phyloP scores from a whole-genome alignment of 495 filamentous ascomycete genomes.

The Aspergillus cavernicola region DNA sequence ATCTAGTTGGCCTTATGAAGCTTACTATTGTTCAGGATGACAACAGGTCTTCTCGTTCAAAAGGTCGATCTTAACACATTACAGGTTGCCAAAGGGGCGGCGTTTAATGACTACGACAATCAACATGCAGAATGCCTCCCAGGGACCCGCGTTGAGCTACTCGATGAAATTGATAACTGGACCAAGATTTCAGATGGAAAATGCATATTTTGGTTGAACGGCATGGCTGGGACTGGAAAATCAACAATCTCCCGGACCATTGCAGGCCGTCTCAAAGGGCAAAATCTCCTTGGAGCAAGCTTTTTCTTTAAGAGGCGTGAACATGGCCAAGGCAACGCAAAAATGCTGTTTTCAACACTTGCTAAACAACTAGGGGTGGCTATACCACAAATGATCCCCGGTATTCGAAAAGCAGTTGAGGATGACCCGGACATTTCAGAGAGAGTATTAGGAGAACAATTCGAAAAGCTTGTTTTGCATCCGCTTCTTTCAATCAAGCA shows the following conservation, averaged over 20 bases:
- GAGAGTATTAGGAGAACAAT: neutral
- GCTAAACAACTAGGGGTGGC: neutral
- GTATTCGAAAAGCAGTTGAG: neutral
- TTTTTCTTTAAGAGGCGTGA: neutral
- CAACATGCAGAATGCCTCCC: neutral
- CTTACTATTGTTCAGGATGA: too few species aligned
- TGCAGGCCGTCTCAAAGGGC: neutral
- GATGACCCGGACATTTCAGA: neutral
- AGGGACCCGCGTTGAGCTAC: neutral
- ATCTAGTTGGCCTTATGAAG: too few species aligned
- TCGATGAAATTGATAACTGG: neutral
- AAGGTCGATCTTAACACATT: neutral
- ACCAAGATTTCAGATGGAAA: neutral
- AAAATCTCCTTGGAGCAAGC: neutral
- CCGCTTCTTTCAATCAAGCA: neutral
- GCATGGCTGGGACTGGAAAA: neutral
- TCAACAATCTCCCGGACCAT: neutral
- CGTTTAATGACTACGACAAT: neutral
- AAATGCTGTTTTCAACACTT: neutral
- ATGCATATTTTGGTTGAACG: neutral
- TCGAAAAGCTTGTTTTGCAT: neutral
- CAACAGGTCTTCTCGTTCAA: too few species aligned
- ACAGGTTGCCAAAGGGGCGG: neutral
- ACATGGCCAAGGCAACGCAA: neutral
- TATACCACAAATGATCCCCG: neutral